phyloP scores from a whole-genome alignment of 371 early-diverging fungal genomes.

The Syncephalis plumigaleata region DNA sequence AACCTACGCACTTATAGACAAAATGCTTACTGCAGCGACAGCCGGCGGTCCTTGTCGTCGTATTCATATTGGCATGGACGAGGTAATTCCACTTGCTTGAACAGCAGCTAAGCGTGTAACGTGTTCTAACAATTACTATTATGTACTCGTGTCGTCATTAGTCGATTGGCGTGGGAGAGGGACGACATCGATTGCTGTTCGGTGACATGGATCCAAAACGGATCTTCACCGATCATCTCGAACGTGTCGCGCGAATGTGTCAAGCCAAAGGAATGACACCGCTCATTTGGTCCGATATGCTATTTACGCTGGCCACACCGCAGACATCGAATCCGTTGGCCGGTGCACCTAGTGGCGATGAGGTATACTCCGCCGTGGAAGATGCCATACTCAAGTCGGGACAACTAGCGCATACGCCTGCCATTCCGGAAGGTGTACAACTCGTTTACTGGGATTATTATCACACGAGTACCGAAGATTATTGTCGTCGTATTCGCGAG shows the following conservation, averaged over 20 bases:
- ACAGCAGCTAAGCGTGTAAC: no score
- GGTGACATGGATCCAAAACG: conserved; percentile 51
- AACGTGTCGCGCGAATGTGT: conserved; percentile 53
- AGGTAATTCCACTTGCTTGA: conserved; percentile 14
- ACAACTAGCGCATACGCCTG: conserved; percentile 1
- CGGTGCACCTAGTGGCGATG: no score
- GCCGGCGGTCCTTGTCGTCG: conserved; percentile 52
- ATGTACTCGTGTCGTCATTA: conserved; percentile 2
- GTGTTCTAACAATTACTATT: no score
- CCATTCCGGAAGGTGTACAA: conserved; percentile 47
- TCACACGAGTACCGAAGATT: conserved; percentile 48
- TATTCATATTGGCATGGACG: conserved; percentile 81
- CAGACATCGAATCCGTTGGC: no score
- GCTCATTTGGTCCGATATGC: conserved; percentile 74
- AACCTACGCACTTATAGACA: conserved; percentile 62
- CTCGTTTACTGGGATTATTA: conserved; percentile 82
- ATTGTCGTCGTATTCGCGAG: conserved; percentile 54
- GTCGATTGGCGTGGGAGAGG: conserved; percentile 73
- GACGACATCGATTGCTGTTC: conserved; percentile 53
- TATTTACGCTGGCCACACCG: no score
- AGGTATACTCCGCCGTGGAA: no score
- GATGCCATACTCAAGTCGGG: no score
- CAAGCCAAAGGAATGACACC: conserved; percentile 34
- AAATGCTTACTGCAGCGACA: conserved; percentile 40
- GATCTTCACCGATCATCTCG: conserved; percentile 61